These are phyloP conservation scores for Annulohypoxylon stygium DNA, from an alignment of 495 filamentous ascomycete species.

Conservation along the genomic window DNA sequence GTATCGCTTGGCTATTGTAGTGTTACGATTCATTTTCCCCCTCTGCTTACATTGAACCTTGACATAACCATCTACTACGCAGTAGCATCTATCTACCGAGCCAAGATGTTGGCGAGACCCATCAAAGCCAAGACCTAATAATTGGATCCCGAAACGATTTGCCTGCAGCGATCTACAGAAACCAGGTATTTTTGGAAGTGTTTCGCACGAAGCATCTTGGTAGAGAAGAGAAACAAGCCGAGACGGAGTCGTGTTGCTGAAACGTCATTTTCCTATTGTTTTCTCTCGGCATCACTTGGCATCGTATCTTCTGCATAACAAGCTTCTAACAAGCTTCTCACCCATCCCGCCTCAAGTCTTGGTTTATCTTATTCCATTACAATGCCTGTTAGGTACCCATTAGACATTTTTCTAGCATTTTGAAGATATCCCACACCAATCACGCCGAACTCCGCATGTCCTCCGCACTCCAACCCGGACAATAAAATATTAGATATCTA, in stretches of 20 bases:
- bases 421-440: constrained; percentile 8
- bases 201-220: constrained; percentile 2
- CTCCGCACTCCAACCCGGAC: not conserved
- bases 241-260: constrained; percentile 30
- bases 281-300: constrained; percentile 35
- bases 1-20: not conserved
- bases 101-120: not conserved
- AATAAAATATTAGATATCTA: not conserved
- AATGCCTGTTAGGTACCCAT: not conserved
- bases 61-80: not conserved
- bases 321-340: constrained; percentile 30
- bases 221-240: constrained; percentile 14
- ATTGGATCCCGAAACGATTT: constrained; percentile 19
- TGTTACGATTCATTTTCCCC: not conserved
- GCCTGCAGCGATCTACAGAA: constrained; percentile 9
- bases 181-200: constrained; percentile 24
- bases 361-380: not conserved
- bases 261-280: constrained; percentile 20
- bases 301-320: constrained; percentile 15
- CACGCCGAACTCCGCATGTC: constrained; percentile 3
- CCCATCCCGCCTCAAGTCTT: not conserved
- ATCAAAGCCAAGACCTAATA: constrained; percentile 17
- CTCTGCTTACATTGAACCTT: not conserved
- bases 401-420: not conserved
- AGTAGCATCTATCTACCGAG: constrained; percentile 11